Evolutionary conservation across 2,329 filamentous ascomycete species (phyloP).

Genomic region (Allantophomopsis cytisporea): DNA sequence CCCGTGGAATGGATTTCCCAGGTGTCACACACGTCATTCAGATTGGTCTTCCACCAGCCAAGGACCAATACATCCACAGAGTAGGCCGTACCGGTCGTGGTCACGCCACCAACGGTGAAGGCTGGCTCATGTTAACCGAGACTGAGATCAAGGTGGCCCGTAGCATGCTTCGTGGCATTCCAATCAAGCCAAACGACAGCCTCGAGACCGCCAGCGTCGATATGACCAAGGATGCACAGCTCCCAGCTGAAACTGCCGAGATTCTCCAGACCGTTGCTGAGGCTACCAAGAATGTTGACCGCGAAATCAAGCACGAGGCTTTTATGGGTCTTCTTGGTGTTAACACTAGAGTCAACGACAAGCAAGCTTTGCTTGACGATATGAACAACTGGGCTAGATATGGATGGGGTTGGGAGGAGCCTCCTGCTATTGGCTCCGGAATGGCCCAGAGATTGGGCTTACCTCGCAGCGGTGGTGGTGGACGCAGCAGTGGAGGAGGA

Average conservation of each 20-base stretch:
- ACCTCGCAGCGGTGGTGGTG: background rate
- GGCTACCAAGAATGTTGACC: slow-evolving; percentile 14
- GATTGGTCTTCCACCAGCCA: slow-evolving; percentile 45
- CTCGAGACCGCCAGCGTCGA: slow-evolving; percentile 14
- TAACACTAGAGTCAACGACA: slow-evolving; percentile 1
- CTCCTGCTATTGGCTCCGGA: slow-evolving; percentile 10
- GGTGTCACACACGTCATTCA: slow-evolving; percentile 69
- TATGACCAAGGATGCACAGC: slow-evolving; percentile 19
- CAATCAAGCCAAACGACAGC: slow-evolving; percentile 12
- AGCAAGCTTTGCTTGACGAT: slow-evolving; percentile 3
- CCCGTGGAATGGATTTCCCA: slow-evolving; percentile 74
- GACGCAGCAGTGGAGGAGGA: background rate
- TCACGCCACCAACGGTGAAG: slow-evolving; percentile 52
- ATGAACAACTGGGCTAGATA: slow-evolving; percentile 17
- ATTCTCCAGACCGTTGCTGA: slow-evolving; percentile 13
- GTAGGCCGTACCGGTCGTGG: slow-evolving; percentile 66
- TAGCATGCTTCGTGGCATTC: slow-evolving; percentile 12
- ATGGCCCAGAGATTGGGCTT: slow-evolving; percentile 13
- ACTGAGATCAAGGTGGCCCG: slow-evolving; percentile 8
- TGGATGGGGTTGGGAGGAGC: slow-evolving; percentile 18
- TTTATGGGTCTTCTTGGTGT: slow-evolving; percentile 11
- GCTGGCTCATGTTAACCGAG: slow-evolving; percentile 20
- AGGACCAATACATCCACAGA: slow-evolving; percentile 65
- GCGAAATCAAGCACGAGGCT: slow-evolving; percentile 11
- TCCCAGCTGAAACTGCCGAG: slow-evolving; percentile 13